These are phyloP conservation scores for Backusella liffmaniae DNA, from an alignment of 192 early-diverging fungal genomes.

Conservation along the genomic window DNA sequence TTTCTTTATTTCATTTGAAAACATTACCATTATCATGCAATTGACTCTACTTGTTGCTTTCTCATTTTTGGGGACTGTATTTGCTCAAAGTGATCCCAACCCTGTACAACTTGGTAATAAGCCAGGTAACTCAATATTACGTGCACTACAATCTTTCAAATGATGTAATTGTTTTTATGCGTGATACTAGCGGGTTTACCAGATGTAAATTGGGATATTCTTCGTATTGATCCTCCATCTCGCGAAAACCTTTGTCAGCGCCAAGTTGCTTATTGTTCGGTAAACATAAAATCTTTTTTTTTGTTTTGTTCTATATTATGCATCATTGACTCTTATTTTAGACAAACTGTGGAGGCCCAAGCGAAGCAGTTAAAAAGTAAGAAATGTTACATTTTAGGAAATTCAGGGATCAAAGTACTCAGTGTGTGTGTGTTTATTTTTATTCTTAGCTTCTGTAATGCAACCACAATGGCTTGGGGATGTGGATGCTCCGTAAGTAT, in stretches of 20 bases:
- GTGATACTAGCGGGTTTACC: conserved; percentile 14
- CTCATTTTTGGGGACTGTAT: not conserved
- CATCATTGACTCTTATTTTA: not conserved
- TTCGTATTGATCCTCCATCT: conserved; percentile 19
- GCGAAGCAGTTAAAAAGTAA: conserved; percentile 25
- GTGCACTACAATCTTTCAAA: not conserved
- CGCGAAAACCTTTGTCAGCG: conserved; percentile 28
- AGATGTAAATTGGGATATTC: conserved; percentile 21
- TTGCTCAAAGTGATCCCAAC: not conserved
- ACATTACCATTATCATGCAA: not conserved
- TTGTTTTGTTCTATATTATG: not conserved
- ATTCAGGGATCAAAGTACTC: not conserved
- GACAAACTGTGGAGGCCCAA: conserved; percentile 28
- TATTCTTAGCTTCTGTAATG: conserved; percentile 31
- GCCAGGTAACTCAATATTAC: not conserved
- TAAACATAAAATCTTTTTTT: not conserved
- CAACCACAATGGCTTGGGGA: conserved; percentile 29
- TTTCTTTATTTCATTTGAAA: not conserved
- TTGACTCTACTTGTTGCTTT: not conserved
- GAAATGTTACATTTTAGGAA: not conserved
- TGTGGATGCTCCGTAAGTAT: conserved; percentile 27
- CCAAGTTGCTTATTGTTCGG: conserved; percentile 30
- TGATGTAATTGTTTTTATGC: not conserved
- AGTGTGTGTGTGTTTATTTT: not conserved
- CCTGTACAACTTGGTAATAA: not conserved